Evolutionary conservation across 805 yeast genomes (phyloP).

Genomic region (Cyberlindnera galapagoensis): DNA sequence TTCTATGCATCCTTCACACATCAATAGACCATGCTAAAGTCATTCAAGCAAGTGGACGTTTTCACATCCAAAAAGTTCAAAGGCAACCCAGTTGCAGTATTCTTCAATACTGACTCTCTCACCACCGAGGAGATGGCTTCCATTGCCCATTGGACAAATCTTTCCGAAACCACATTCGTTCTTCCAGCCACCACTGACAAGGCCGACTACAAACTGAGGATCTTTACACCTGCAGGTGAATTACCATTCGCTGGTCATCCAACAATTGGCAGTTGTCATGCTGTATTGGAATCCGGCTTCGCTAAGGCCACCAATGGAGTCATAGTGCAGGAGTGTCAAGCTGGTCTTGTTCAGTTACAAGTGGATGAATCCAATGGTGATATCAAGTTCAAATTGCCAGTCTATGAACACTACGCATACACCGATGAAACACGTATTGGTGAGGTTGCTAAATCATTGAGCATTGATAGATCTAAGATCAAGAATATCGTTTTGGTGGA

Average conservation of each 20-base stretch:
- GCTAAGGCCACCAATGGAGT: constrained; percentile 24
- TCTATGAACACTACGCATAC: constrained; percentile 3
- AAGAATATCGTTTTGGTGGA: constrained; percentile 26
- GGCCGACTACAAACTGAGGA: constrained; percentile 44
- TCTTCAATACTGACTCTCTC: constrained; percentile 35
- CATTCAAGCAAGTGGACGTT: constrained; percentile 31
- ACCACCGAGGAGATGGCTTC: constrained; percentile 35
- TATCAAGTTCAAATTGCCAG: constrained; percentile 26
- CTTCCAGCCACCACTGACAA: constrained; percentile 30
- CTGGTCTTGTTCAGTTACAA: constrained; percentile 35
- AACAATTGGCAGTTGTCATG: constrained; percentile 46
- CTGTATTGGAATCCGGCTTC: constrained; percentile 34
- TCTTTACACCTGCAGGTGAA: constrained; percentile 41
- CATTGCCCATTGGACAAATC: constrained; percentile 54
- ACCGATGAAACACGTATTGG: constrained; percentile 12
- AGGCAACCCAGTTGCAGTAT: constrained; percentile 50
- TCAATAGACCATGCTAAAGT: no score
- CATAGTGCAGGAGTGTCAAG: constrained; percentile 38
- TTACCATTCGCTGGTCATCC: constrained; percentile 65
- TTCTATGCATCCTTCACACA: no score
- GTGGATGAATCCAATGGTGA: constrained; percentile 15
- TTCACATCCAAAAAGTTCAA: constrained; percentile 26
- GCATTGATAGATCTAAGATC: constrained; percentile 5
- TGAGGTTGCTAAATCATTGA: constrained; percentile 11
- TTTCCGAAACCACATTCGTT: constrained; percentile 53